A percentile compares a stretch with the other conserved stretches of the same genome.
Conservation (phyloP, 352 stramenopile species). For the Globisporangium parvum region DNA sequence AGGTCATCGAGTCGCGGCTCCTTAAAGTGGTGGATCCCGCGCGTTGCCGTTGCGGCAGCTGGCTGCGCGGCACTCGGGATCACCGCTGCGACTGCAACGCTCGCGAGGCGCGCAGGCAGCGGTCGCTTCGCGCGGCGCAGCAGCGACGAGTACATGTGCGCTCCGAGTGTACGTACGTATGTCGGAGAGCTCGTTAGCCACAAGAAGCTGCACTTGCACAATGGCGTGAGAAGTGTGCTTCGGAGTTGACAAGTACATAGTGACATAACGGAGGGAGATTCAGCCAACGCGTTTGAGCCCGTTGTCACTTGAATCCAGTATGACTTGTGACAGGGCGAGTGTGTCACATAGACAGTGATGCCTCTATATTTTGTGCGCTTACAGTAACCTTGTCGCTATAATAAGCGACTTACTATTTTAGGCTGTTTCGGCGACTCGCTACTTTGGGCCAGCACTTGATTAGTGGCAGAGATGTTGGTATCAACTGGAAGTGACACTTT, state of each 20-base stretch:
- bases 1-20: slow-evolving; percentile 68
- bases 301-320: background rate
- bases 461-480: too few relatives aligned
- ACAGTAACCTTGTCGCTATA: background rate
- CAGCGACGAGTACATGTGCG: slow-evolving; percentile 15
- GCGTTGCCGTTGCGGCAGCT: background rate
- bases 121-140: slow-evolving; percentile 9
- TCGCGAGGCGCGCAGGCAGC: slow-evolving; percentile 7
- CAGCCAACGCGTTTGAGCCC: background rate
- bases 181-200: background rate
- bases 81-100: background rate
- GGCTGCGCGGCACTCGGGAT: background rate
- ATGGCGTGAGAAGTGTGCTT: background rate
- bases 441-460: too few relatives aligned
- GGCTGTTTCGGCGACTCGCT: too few relatives aligned
- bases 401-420: too few relatives aligned
- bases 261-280: background rate
- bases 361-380: background rate
- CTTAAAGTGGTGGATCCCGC: slow-evolving; percentile 19
- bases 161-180: background rate
- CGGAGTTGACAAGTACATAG: background rate
- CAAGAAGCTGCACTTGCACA: too few relatives aligned
- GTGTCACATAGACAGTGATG: too few relatives aligned
- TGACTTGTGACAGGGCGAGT: too few relatives aligned
- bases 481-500: too few relatives aligned